Evolutionary conservation across 2,329 filamentous ascomycete species (phyloP).

Genomic region (Ophiobolus disseminans): DNA sequence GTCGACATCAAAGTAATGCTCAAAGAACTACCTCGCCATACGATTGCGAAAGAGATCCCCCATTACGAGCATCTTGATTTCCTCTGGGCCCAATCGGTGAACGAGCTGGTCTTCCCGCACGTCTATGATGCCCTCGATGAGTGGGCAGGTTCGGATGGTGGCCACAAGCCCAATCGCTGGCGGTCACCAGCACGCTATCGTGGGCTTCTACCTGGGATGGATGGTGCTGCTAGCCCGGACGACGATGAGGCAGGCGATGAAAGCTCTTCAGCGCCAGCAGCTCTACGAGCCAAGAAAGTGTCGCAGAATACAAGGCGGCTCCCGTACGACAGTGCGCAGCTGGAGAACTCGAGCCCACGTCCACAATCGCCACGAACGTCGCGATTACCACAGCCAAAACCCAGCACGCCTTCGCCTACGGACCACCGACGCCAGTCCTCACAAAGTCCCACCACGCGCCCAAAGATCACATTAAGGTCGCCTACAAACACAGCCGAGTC

Average conservation of each 20-base stretch:
- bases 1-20: constrained; percentile 95
- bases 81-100: constrained; percentile 87
- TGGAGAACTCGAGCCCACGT: constrained; percentile 5
- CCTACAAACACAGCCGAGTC: constrained; percentile 22
- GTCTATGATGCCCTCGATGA: constrained; percentile 87
- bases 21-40: constrained; percentile 82
- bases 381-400: constrained; percentile 11
- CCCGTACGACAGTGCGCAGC: constrained; percentile 13
- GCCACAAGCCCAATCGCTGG: constrained; percentile 27
- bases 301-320: constrained; percentile 25
- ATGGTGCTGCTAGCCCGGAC: constrained; percentile 25
- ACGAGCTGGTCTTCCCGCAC: constrained; percentile 84
- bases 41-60: constrained; percentile 82
- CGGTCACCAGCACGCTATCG: constrained; percentile 39
- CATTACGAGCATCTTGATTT: constrained; percentile 98
- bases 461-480: constrained; percentile 26
- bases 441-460: constrained; percentile 17
- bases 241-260: constrained; percentile 39
- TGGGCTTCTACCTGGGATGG: constrained; percentile 34
- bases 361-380: constrained; percentile 8
- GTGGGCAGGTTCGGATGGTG: constrained; percentile 51
- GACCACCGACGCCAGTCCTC: constrained; percentile 15
- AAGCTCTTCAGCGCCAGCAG: constrained; percentile 29
- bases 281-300: constrained; percentile 27
- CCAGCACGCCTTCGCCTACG: constrained; percentile 9